phyloP scores from a whole-genome alignment of 2,329 filamentous ascomycete genomes.

The Aspergillus versicolor region DNA sequence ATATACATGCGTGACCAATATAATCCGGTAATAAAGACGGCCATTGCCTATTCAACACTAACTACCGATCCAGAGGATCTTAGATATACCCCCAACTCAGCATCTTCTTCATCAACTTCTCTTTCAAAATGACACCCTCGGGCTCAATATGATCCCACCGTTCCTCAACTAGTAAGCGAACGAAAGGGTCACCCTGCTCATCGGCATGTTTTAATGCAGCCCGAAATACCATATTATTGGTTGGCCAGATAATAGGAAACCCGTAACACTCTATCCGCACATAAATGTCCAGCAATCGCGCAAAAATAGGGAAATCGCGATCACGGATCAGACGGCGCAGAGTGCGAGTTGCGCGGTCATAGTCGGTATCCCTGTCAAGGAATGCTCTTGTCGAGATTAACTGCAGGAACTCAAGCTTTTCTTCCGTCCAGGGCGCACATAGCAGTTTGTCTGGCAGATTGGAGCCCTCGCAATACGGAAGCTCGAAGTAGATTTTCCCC shows the following conservation, averaged over 20 bases:
- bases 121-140: conserved; percentile 21
- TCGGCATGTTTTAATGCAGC: conserved; percentile 30
- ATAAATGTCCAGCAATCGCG: conserved; percentile 28
- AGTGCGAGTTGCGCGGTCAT: conserved; percentile 30
- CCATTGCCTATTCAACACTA: too few species aligned
- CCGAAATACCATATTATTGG: conserved; percentile 31
- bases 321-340: conserved; percentile 36
- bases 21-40: too few species aligned
- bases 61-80: neutral
- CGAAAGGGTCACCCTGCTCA: conserved; percentile 34
- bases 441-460: conserved; percentile 43
- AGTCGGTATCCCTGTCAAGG: conserved; percentile 34
- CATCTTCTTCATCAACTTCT: conserved; percentile 24
- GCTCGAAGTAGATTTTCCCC: conserved; percentile 34
- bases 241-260: conserved; percentile 34
- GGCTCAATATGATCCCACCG: conserved; percentile 33
- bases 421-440: conserved; percentile 36
- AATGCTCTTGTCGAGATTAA: conserved; percentile 38
- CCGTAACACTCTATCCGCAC: conserved; percentile 33
- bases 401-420: conserved; percentile 40
- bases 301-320: conserved; percentile 35
- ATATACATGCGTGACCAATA: too few species aligned
- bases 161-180: conserved; percentile 29
- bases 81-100: neutral
- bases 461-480: conserved; percentile 30